Conservation (phyloP, 306 rosid species). For the Pyrus bretschneideri region DNA sequence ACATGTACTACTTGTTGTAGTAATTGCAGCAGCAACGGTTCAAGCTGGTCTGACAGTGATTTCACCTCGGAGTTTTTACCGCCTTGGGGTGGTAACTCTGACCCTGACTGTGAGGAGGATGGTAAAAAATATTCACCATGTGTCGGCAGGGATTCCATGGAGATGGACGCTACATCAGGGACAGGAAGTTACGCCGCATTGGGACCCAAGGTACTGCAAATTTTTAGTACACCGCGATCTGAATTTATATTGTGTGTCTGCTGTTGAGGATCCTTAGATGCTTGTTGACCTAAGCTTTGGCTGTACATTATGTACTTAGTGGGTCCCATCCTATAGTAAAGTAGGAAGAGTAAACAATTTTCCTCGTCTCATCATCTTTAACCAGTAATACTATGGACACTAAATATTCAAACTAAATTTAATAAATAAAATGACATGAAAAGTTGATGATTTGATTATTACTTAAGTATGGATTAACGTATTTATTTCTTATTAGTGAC, state of each 20-base stretch:
- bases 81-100: slow-evolving; percentile 17
- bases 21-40: slow-evolving; percentile 26
- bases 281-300: not conserved
- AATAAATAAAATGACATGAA: too few species aligned
- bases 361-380: too few species aligned
- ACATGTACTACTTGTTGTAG: slow-evolving; percentile 13
- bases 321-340: not conserved
- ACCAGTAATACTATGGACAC: accelerated
- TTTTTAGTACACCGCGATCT: slow-evolving; percentile 24
- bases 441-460: too few species aligned
- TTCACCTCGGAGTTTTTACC: slow-evolving; percentile 37
- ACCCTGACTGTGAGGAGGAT: not conserved
- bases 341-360: not conserved
- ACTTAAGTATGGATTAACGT: too few species aligned
- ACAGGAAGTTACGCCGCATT: slow-evolving; percentile 2
- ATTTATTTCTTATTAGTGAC: too few species aligned
- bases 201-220: slow-evolving; percentile 42
- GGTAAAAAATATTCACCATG: slow-evolving; percentile 25
- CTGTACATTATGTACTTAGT: not conserved
- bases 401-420: too few species aligned
- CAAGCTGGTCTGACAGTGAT: slow-evolving; percentile 85
- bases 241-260: slow-evolving; percentile 16
- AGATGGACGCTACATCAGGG: slow-evolving; percentile 16
- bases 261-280: slow-evolving; percentile 13
- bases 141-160: slow-evolving; percentile 45